phyloP scores from a whole-genome alignment of 2,329 filamentous ascomycete genomes.

The Aureobasidium mangrovei region DNA sequence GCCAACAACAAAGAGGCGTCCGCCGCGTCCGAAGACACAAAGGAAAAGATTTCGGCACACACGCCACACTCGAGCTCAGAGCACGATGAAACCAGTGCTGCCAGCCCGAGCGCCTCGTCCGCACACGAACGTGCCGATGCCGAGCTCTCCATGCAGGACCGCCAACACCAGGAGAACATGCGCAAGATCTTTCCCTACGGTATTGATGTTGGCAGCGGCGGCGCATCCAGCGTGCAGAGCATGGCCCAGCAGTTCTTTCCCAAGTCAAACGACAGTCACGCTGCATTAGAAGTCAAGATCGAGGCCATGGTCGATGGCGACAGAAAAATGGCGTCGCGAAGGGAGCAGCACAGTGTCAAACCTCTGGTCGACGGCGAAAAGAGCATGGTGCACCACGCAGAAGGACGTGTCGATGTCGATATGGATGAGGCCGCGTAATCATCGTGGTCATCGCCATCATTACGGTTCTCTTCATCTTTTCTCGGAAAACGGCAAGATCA shows the following conservation, averaged over 20 bases:
- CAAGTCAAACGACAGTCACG: not conserved
- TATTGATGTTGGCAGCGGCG: constrained; percentile 12
- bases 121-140: constrained; percentile 19
- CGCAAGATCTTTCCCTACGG: constrained; percentile 24
- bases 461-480: not conserved
- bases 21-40: constrained; percentile 14
- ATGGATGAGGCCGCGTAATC: constrained; percentile 5
- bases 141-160: constrained; percentile 19
- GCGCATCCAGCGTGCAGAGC: constrained; percentile 6
- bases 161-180: constrained; percentile 24
- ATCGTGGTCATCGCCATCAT: not conserved
- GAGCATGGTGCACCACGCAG: constrained; percentile 3
- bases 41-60: not conserved
- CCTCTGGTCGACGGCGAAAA: constrained; percentile 7
- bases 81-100: constrained; percentile 6
- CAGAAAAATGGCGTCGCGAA: not conserved
- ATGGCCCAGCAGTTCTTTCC: constrained; percentile 21
- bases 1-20: constrained; percentile 22
- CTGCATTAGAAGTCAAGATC: constrained; percentile 10
- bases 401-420: constrained; percentile 8
- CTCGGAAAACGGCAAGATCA: too few species aligned
- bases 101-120: constrained; percentile 15
- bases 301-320: constrained; percentile 8
- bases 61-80: constrained; percentile 6
- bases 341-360: not conserved